Evolutionary conservation across 2,329 filamentous ascomycete species (phyloP), one percentile per base, ranked within the genome.

Genomic region (Emericellopsis cladophorae): DNA sequence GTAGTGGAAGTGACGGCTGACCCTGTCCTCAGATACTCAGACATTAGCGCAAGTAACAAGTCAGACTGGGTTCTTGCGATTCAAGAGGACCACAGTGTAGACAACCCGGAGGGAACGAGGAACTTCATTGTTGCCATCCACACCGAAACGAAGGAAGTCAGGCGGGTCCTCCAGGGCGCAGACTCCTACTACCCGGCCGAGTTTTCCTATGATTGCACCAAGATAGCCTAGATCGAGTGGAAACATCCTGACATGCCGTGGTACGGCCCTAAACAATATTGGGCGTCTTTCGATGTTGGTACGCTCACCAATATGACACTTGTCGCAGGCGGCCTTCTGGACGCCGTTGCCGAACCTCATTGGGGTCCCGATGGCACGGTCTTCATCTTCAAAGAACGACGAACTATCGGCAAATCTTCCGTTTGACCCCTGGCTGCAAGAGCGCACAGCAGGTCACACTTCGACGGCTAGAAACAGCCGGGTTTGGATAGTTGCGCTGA

Each of bases 221-320:
- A 59, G 39, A 46, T 74, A 22, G 60, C 55, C n/a, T 76, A 72
- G 71, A 56, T 70, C 11, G 65, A 75, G 44, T 76, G 72, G 72
- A 55, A 67, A 15, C 68, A 74, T 46, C 72, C 70, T 0, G 60
- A 69, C 38, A 63, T 76, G 55, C 68, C 69, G 0, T 76, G 71
- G 57, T 64, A 64, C 1, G 62, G 63, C 1, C 64, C 62, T 2
- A 60, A 65, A 41, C 49, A 75, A 2, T 63, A 61, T 47, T 48
- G 60, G 36, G 68, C 64, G 0, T 56, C 62, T 7, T 74, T 44
- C 22, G 36, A 44, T 10, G 67, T 61, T 37, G 58, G 55, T 0
- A 49, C 50, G 3, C 40, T 68, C 9, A 47, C 46, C 4, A 56
- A 61, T 14, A 34, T 48, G 3, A 55, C 44, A 0, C 46, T 59